Evolutionary conservation across 805 yeast species (phyloP).

Genomic region (Kuraishia cidri): DNA sequence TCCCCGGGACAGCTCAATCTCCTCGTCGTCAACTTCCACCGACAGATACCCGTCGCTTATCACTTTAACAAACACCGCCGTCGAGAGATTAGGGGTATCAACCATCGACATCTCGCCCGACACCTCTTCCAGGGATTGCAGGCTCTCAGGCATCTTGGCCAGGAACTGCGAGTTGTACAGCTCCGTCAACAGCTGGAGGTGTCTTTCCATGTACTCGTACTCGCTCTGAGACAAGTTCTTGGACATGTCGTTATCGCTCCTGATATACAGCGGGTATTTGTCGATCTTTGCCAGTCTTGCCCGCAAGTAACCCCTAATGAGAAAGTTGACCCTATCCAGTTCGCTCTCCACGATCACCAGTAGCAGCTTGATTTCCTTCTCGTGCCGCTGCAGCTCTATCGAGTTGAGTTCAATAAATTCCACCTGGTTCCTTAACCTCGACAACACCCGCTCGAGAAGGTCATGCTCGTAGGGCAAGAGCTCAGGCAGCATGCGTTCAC

Average conservation of each 20-base stretch:
- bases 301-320: slow-evolving; percentile 75
- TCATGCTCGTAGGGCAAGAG: slow-evolving; percentile 64
- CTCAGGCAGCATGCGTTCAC: slow-evolving; percentile 84
- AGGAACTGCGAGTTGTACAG: slow-evolving; percentile 65
- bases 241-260: slow-evolving; percentile 27
- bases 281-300: slow-evolving; percentile 73
- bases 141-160: slow-evolving; percentile 52
- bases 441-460: slow-evolving; percentile 48
- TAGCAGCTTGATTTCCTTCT: slow-evolving; percentile 64
- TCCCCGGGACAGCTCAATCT: slow-evolving; percentile 46
- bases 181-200: slow-evolving; percentile 52
- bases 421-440: slow-evolving; percentile 57
- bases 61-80: slow-evolving; percentile 69
- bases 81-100: slow-evolving; percentile 64
- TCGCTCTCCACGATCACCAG: slow-evolving; percentile 86
- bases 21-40: slow-evolving; percentile 41
- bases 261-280: slow-evolving; percentile 51
- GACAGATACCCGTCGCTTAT: slow-evolving; percentile 25
- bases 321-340: slow-evolving; percentile 75
- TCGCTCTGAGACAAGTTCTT: slow-evolving; percentile 51
- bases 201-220: slow-evolving; percentile 55
- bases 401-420: slow-evolving; percentile 74
- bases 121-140: slow-evolving; percentile 71
- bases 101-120: slow-evolving; percentile 68
- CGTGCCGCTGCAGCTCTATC: slow-evolving; percentile 59